phyloP scores from a whole-genome alignment of 306 rosid species.

The Mimosa bimucronata region DNA sequence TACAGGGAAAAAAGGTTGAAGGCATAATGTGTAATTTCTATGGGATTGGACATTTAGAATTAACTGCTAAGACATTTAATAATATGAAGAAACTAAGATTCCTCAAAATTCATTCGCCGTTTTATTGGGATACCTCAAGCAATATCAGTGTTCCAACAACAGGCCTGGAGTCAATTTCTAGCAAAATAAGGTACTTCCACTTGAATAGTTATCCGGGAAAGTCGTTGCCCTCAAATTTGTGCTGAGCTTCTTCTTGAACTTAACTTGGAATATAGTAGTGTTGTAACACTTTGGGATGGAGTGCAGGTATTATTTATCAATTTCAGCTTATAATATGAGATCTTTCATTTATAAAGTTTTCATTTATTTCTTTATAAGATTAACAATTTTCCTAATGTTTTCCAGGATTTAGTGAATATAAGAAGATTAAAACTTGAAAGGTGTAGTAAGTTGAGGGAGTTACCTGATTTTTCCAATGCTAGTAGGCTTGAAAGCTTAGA shows the following conservation, averaged over 20 bases:
- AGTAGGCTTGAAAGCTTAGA: too few species aligned
- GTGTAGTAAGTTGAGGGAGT: too few species aligned
- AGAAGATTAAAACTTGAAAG: not conserved
- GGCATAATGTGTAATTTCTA: not conserved
- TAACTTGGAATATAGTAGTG: accelerated
- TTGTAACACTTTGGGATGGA: not conserved
- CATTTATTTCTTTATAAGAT: not conserved
- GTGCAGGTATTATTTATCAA: too few species aligned
- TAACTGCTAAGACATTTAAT: not conserved
- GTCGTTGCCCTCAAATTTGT: not conserved
- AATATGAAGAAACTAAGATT: not conserved
- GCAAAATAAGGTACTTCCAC: not conserved
- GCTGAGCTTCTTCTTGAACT: not conserved
- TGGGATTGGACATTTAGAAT: not conserved
- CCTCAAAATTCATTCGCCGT: not conserved
- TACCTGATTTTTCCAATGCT: too few species aligned
- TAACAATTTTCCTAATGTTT: not conserved
- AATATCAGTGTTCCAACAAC: not conserved
- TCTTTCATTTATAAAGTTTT: too few species aligned
- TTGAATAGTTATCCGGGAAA: not conserved
- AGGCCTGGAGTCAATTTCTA: not conserved
- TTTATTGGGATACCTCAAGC: accelerated
- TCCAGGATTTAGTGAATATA: not conserved
- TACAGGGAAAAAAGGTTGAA: not conserved
- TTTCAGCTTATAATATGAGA: too few species aligned